Percentiles rank a stretch among this genome's conserved stretches.
Evolutionary conservation across 495 filamentous ascomycete species (phyloP).

Genomic region (Lasiosphaeriaceae sp.): DNA sequence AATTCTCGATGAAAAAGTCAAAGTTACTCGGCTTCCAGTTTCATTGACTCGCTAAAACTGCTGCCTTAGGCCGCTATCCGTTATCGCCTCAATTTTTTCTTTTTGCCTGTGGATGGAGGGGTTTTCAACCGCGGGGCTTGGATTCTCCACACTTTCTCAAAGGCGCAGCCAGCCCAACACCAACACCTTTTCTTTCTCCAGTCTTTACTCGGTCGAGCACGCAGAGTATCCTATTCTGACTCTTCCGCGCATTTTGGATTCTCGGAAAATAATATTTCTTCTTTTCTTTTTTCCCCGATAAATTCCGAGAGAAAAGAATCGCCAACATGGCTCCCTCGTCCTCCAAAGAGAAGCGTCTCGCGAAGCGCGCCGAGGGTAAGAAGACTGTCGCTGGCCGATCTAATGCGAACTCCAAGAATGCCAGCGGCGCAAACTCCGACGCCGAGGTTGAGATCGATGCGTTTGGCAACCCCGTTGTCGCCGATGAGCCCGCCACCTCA

Average conservation of each 20-base stretch:
- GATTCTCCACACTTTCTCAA: constrained; percentile 28
- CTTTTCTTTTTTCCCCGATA: not conserved
- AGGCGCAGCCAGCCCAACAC: constrained; percentile 19
- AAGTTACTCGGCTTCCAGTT: too few species aligned
- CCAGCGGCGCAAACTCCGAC: constrained; percentile 62
- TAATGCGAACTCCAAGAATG: constrained; percentile 64
- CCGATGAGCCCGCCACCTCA: constrained; percentile 66
- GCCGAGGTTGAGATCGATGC: constrained; percentile 63
- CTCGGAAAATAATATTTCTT: not conserved
- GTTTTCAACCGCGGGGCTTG: constrained; percentile 10
- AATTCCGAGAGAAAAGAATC: not conserved
- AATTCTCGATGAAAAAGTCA: too few species aligned
- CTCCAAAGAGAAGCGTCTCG: constrained; percentile 95
- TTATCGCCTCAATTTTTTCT: too few species aligned
- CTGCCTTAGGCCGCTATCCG: constrained; percentile 32
- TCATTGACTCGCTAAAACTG: constrained; percentile 7
- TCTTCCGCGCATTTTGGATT: constrained; percentile 15
- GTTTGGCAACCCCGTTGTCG: constrained; percentile 53
- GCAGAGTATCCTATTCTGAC: constrained; percentile 9
- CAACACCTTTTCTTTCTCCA: constrained; percentile 10
- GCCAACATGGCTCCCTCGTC: constrained; percentile 80
- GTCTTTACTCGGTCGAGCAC: constrained; percentile 12
- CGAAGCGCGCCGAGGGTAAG: constrained; percentile 87
- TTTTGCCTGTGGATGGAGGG: too few species aligned
- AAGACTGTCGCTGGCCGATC: constrained; percentile 63